phyloP scores from a whole-genome alignment of 1,139 yeast species.

The Candida tunisiensis region DNA sequence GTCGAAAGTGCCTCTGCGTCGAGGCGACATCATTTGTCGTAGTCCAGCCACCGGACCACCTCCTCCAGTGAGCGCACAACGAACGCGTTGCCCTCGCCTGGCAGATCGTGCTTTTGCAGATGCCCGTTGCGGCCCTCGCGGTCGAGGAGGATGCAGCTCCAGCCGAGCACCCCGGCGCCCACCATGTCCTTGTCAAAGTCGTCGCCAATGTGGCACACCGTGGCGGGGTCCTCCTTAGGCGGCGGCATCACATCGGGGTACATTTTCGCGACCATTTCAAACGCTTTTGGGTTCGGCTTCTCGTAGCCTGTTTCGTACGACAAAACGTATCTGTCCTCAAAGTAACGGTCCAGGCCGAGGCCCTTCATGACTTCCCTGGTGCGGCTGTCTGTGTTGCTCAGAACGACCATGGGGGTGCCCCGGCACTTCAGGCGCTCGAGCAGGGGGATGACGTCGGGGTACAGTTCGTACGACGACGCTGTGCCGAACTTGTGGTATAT shows the following conservation, averaged over 20 bases:
- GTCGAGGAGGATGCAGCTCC: slow-evolving; percentile 1
- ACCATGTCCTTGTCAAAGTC: neutral
- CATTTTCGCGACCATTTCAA: neutral
- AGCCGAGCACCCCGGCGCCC: slow-evolving; percentile 1
- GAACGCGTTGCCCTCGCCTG: too few species aligned
- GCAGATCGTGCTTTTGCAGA: too few species aligned
- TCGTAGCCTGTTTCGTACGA: neutral
- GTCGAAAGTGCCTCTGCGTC: too few species aligned
- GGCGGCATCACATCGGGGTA: too few species aligned
- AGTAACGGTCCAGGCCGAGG: neutral
- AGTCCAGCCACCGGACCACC: too few species aligned
- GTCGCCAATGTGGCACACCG: slow-evolving; percentile 1
- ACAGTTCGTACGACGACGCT: neutral
- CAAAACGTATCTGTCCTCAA: neutral
- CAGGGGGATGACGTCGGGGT: neutral
- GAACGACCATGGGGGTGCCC: neutral
- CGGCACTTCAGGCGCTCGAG: neutral
- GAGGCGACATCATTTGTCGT: too few species aligned
- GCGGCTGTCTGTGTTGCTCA: slow-evolving; percentile 1
- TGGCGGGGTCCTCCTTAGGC: neutral
- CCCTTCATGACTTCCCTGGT: neutral
- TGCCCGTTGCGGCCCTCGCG: neutral
- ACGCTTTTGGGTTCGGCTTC: neutral
- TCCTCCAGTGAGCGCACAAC: too few species aligned
- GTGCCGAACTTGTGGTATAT: neutral